Evolutionary conservation across 306 rosid genomes (phyloP).

Genomic region (Neltuma alba): DNA sequence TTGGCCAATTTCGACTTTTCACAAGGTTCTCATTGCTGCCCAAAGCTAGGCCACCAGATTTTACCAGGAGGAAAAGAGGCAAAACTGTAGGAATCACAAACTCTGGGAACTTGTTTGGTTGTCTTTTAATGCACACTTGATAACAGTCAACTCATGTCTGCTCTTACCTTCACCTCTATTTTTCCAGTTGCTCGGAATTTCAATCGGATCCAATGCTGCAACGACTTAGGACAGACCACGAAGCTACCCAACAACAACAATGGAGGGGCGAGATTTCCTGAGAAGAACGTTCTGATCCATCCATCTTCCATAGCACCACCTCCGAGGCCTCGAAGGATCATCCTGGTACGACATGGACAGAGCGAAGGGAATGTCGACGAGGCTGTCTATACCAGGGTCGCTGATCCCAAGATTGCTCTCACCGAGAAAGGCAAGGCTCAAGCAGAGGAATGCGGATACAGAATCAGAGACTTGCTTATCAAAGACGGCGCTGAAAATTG

Average conservation of each 20-base stretch:
- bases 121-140: neutral
- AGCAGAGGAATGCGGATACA: constrained; percentile 64
- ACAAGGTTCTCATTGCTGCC: neutral
- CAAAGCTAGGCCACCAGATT: neutral
- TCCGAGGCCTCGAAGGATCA: constrained; percentile 83
- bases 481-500: constrained; percentile 48
- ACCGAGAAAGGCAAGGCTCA: constrained; percentile 60
- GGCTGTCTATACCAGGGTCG: constrained; percentile 58
- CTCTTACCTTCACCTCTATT: constrained; percentile 15
- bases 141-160: neutral
- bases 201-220: constrained; percentile 44
- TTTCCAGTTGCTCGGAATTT: constrained; percentile 20
- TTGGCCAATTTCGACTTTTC: neutral
- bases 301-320: constrained; percentile 37
- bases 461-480: constrained; percentile 57
- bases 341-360: constrained; percentile 87
- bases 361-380: constrained; percentile 87
- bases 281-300: constrained; percentile 35
- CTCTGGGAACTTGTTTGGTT: no score
- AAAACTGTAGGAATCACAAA: neutral
- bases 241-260: constrained; percentile 26
- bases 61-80: neutral
- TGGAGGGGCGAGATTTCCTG: constrained; percentile 44
- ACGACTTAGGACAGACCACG: constrained; percentile 16
- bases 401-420: constrained; percentile 75